These are phyloP conservation scores for Fusarium chaquense DNA, from an alignment of 2,329 filamentous ascomycete species.

Conservation along the genomic window DNA sequence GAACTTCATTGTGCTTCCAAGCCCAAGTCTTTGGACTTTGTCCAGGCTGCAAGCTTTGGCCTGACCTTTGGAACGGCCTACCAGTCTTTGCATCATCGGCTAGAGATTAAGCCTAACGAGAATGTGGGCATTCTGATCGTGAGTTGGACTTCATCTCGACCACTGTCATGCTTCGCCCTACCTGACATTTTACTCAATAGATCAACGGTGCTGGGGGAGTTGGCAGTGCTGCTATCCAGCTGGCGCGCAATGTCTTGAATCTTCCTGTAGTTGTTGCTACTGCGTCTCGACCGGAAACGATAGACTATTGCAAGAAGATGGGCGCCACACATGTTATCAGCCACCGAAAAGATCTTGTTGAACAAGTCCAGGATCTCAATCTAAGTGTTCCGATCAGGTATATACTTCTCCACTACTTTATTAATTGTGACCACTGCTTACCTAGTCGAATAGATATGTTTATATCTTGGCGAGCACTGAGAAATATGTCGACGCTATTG, in stretches of 20 bases:
- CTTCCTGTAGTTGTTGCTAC: neutral
- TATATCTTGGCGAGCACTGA: neutral
- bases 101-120: neutral
- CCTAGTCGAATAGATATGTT: no score
- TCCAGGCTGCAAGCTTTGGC: neutral
- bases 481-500: neutral
- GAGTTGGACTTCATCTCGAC: neutral
- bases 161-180: no score
- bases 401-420: no score
- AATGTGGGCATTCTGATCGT: neutral
- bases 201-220: conserved; percentile 5
- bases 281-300: conserved; percentile 1
- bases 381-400: neutral
- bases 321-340: neutral
- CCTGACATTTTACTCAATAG: no score
- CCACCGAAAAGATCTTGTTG: neutral
- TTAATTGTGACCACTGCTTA: no score
- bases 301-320: neutral
- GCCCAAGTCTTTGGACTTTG: neutral
- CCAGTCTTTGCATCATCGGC: neutral
- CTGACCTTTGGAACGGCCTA: conserved; percentile 5
- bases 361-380: neutral
- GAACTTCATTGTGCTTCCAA: neutral
- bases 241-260: neutral
- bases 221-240: conserved; percentile 3